Base-by-base conservation (phyloP, 1,284 basidiomycete species). In the Tilletia setariae region DNA sequence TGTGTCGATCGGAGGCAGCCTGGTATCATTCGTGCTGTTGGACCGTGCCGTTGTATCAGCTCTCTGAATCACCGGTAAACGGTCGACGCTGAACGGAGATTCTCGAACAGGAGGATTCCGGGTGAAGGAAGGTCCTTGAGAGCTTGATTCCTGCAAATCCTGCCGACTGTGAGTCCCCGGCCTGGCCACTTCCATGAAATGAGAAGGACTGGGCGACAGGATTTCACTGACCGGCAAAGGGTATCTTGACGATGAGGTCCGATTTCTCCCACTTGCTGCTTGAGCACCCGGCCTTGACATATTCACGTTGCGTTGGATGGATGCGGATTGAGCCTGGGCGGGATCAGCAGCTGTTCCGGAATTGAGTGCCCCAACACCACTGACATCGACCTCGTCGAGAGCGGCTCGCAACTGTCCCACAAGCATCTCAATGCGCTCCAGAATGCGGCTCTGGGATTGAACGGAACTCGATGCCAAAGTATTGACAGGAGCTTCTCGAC, bases 361-460 rank as follows among this genome's bases (percentile, higher is more conserved):
- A 49, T 19, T 49, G 47, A 19, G 8, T 2, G 7, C n/a, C 8
- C 23, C 19, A 19, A 25, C n/a, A 8, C 9, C 23, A 25, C 47
- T 19, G n/a, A 49, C 47, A 19, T 49, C 47, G 47, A 49, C 2
- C 47, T 49, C 47, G 7, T 25, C 47, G 9, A 49, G 16, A 2
- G 47, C 47, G n/a, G 47, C 23, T 19, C 23, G 47, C 8, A 49
- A 19, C 47, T 49, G 47, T 9, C 47, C n/a, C n/a, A 25, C 47
- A 49, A 49, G 47, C 47, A 49, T 49, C 47, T 49, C 47, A 25
- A 49, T 25, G n/a, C 47, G 47, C 2, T 49, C 47, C 8, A 49
- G 23, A n/a, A 49, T n/a, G n/a, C 47, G 47, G 23, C 23, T 49
- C 47, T 49, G 47, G 11, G 47, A 49, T 25, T 8, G 19, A 8